phyloP scores from a whole-genome alignment of 2,329 filamentous ascomycete genomes.

The Thelonectria rubi region DNA sequence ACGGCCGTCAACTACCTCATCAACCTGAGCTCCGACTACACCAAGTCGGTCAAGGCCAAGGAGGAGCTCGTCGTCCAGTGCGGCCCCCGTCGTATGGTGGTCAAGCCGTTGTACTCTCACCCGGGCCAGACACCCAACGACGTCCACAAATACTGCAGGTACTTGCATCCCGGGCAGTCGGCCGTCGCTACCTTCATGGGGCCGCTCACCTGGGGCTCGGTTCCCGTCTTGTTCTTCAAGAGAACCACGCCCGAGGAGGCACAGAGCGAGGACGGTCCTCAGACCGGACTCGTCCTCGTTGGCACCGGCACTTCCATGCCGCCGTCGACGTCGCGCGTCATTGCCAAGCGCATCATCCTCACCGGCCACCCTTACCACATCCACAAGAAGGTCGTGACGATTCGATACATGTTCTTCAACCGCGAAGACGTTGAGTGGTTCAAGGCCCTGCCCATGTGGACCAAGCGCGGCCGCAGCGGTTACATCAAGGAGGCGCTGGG shows the following conservation, averaged over 20 bases:
- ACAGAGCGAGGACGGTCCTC: slow-evolving; percentile 53
- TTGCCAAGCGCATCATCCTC: slow-evolving; percentile 92
- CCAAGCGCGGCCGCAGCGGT: slow-evolving; percentile 84
- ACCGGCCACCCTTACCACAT: slow-evolving; percentile 99
- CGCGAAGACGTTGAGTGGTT: slow-evolving; percentile 96
- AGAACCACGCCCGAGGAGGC: slow-evolving; percentile 57
- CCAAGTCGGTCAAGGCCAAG: slow-evolving; percentile 85
- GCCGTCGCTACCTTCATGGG: slow-evolving; percentile 90
- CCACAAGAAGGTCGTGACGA: slow-evolving; percentile 95
- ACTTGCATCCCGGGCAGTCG: slow-evolving; percentile 87
- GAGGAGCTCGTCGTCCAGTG: slow-evolving; percentile 92
- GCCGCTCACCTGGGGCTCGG: slow-evolving; percentile 90
- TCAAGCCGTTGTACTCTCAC: slow-evolving; percentile 91
- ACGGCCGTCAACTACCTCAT: slow-evolving; percentile 91
- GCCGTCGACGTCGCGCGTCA: slow-evolving; percentile 78
- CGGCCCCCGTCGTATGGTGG: slow-evolving; percentile 83
- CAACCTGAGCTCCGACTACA: slow-evolving; percentile 80
- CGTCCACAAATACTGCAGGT: slow-evolving; percentile 96
- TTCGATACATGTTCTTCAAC: slow-evolving; percentile 99
- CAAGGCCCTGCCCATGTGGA: slow-evolving; percentile 96
- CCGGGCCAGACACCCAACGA: slow-evolving; percentile 93
- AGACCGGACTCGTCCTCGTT: slow-evolving; percentile 73
- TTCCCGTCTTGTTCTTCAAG: slow-evolving; percentile 90
- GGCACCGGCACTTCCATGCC: slow-evolving; percentile 88
- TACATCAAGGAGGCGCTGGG: slow-evolving; percentile 94